Evolutionary conservation across 2,329 filamentous ascomycete genomes (phyloP).

Genomic region (Curvularia lunata): DNA sequence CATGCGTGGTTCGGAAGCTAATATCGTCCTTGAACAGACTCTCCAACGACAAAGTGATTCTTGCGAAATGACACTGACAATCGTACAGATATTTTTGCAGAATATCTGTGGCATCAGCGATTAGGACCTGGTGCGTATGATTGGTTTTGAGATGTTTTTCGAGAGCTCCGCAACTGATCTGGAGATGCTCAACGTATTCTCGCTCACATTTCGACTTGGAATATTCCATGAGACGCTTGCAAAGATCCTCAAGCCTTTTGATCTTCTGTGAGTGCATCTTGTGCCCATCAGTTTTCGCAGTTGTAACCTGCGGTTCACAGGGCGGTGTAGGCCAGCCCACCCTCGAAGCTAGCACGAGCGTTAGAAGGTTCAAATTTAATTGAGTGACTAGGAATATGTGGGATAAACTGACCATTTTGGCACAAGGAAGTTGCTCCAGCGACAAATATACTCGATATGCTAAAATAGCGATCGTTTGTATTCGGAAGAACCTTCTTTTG

Average conservation of each 20-base stretch:
- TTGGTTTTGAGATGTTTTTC: background rate
- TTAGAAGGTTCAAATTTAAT: background rate
- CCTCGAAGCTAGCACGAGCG: background rate
- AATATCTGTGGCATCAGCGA: background rate
- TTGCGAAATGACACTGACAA: constrained; percentile 21
- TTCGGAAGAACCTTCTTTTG: background rate
- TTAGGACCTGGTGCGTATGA: background rate
- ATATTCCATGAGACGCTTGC: constrained; percentile 11
- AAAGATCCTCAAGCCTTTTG: constrained; percentile 22
- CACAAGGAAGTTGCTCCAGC: background rate
- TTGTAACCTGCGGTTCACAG: constrained; percentile 10
- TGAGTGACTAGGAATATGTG: background rate
- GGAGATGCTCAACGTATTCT: constrained; percentile 28
- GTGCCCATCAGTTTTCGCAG: background rate
- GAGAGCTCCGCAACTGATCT: constrained; percentile 27
- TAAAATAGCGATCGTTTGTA: constrained; percentile 7
- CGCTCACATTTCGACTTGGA: constrained; percentile 27
- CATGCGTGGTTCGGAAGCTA: constrained; percentile 12
- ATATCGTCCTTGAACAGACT: constrained; percentile 7
- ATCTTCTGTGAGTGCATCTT: background rate
- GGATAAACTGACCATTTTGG: background rate
- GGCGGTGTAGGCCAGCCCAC: background rate
- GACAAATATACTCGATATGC: constrained; percentile 13
- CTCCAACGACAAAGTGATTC: constrained; percentile 11
- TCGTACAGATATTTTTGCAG: constrained; percentile 18